These are phyloP conservation scores for Trichoderma sp. DNA, from an alignment of 2,329 filamentous ascomycete species.

Conservation along the genomic window DNA sequence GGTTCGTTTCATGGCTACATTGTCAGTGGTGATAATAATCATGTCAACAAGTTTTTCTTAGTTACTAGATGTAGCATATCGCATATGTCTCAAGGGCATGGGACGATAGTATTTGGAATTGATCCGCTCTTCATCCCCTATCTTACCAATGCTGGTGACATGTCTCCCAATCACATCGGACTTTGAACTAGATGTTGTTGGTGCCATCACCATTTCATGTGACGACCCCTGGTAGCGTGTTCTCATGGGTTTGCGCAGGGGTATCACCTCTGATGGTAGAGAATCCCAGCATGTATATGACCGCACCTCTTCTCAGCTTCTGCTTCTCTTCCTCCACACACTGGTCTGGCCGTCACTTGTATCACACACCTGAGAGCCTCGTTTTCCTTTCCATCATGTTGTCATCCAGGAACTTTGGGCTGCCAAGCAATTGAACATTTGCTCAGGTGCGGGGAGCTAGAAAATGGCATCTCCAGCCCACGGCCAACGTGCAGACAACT, in stretches of 20 bases:
- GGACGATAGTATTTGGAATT: not conserved
- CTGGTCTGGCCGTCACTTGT: not conserved
- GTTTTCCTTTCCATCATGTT: no score
- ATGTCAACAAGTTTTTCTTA: not conserved
- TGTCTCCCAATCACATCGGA: not conserved
- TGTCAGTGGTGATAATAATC: not conserved
- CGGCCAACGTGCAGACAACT: constrained; percentile 7
- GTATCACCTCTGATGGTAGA: not conserved
- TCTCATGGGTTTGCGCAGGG: not conserved
- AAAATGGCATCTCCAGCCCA: constrained; percentile 4
- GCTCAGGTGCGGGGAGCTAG: not conserved
- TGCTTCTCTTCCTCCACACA: not conserved
- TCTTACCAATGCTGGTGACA: not conserved
- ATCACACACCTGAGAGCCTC: not conserved
- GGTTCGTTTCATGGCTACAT: no score
- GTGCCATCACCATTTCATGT: not conserved
- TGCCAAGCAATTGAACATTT: not conserved
- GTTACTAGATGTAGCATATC: not conserved
- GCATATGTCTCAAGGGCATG: not conserved
- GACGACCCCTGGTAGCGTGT: not conserved
- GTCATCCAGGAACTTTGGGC: not conserved
- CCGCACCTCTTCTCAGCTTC: not conserved
- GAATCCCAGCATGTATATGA: not conserved
- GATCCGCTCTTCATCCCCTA: not conserved
- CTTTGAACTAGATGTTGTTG: not conserved